Percentiles rank a stretch among this genome's conserved stretches.
phyloP scores from a whole-genome alignment of 2,329 filamentous ascomycete species.

The Aspergillus awamori region DNA sequence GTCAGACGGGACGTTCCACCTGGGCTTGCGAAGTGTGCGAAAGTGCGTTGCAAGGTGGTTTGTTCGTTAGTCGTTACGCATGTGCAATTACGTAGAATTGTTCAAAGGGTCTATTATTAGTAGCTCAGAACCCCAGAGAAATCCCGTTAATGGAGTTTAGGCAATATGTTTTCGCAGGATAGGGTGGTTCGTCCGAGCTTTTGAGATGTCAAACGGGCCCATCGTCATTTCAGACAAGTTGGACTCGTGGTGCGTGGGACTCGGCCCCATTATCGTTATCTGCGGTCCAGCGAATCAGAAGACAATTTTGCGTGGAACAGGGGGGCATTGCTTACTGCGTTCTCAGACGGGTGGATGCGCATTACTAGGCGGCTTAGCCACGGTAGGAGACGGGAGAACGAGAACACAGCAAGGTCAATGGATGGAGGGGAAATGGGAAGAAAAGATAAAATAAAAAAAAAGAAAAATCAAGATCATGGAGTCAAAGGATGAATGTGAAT shows the following conservation, averaged over 20 bases:
- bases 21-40: not conserved
- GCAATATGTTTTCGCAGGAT: not conserved
- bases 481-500: not conserved
- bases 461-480: not conserved
- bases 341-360: not conserved
- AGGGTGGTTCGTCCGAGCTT: constrained; percentile 5
- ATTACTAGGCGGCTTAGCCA: not conserved
- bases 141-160: not conserved
- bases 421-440: not conserved
- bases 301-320: constrained; percentile 2
- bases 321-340: constrained; percentile 6
- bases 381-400: not conserved
- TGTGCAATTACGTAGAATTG: not conserved
- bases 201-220: constrained; percentile 5
- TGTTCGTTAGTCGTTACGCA: not conserved
- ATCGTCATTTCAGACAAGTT: not conserved
- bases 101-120: not conserved
- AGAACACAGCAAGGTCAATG: not conserved
- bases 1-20: not conserved
- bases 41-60: not conserved
- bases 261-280: constrained; percentile 13
- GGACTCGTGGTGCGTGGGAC: constrained; percentile 14
- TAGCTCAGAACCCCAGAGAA: not conserved
- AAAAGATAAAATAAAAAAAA: too few species aligned
- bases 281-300: constrained; percentile 16